A percentile compares a stretch with the other conserved stretches of the same genome.
Evolutionary conservation across 495 filamentous ascomycete genomes (phyloP).

Genomic region (Neurospora terricola): DNA sequence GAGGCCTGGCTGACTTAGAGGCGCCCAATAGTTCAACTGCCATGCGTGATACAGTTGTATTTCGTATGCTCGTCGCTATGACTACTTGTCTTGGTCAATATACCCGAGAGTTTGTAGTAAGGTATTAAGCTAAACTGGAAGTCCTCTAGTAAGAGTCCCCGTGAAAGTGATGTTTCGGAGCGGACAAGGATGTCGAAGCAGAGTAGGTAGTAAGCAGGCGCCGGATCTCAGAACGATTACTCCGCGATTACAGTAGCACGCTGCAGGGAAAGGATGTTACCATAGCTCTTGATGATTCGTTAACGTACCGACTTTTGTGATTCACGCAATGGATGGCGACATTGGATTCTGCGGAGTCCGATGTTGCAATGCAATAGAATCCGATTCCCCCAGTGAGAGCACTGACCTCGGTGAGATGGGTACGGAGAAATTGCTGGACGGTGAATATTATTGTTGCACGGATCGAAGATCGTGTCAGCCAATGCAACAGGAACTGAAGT

Average conservation of each 20-base stretch:
- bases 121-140: background rate
- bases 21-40: background rate
- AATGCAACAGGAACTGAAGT: background rate
- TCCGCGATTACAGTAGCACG: background rate
- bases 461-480: background rate
- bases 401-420: background rate
- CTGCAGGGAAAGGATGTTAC: background rate
- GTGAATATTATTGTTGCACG: background rate
- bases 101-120: background rate
- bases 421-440: background rate
- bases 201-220: background rate
- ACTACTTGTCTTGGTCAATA: background rate
- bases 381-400: background rate
- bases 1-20: background rate
- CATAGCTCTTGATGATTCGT: background rate
- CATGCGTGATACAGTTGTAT: background rate
- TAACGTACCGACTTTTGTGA: background rate
- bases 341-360: background rate
- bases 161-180: background rate
- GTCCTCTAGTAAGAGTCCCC: background rate
- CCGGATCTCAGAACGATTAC: background rate
- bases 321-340: background rate
- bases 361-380: background rate
- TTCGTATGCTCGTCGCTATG: background rate
- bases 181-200: background rate